Conservation (phyloP, 1,139 yeast genomes). For the Suhomyces chickasaworum region DNA sequence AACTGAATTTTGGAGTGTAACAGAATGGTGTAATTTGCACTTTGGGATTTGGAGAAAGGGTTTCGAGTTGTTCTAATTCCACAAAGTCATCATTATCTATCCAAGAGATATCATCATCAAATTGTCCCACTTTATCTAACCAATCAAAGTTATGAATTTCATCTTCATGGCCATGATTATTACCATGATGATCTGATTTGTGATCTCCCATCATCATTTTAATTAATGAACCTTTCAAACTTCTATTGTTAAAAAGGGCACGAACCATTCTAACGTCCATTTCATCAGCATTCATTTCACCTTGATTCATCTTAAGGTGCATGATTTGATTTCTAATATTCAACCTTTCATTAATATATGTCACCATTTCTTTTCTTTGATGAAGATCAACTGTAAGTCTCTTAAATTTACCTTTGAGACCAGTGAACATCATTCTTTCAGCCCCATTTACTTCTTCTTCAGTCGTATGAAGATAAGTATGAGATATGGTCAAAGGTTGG, state of each 20-base stretch:
- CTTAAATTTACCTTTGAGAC: slow-evolving; percentile 72
- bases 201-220: slow-evolving; percentile 31
- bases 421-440: slow-evolving; percentile 63
- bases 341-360: slow-evolving; percentile 57
- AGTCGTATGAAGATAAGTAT: slow-evolving; percentile 64
- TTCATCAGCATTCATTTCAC: slow-evolving; percentile 69
- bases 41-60: slow-evolving; percentile 53
- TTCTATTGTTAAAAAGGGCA: slow-evolving; percentile 65
- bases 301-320: slow-evolving; percentile 71
- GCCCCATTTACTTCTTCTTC: slow-evolving; percentile 45
- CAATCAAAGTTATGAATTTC: slow-evolving; percentile 13
- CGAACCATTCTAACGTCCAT: slow-evolving; percentile 74
- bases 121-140: slow-evolving; percentile 34
- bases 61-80: slow-evolving; percentile 63
- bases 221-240: slow-evolving; percentile 51
- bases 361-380: slow-evolving; percentile 73
- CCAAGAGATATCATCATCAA: slow-evolving; percentile 65
- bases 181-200: slow-evolving; percentile 11
- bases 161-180: slow-evolving; percentile 1
- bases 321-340: slow-evolving; percentile 54
- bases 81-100: slow-evolving; percentile 77
- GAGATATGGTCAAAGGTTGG: slow-evolving; percentile 73
- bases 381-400: slow-evolving; percentile 78
- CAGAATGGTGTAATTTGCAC: slow-evolving; percentile 66
- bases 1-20: slow-evolving; percentile 74